A percentile compares a stretch with the other conserved stretches of the same genome.
phyloP scores from a whole-genome alignment of 2,329 filamentous ascomycete genomes.

The Aspergillus proliferans region DNA sequence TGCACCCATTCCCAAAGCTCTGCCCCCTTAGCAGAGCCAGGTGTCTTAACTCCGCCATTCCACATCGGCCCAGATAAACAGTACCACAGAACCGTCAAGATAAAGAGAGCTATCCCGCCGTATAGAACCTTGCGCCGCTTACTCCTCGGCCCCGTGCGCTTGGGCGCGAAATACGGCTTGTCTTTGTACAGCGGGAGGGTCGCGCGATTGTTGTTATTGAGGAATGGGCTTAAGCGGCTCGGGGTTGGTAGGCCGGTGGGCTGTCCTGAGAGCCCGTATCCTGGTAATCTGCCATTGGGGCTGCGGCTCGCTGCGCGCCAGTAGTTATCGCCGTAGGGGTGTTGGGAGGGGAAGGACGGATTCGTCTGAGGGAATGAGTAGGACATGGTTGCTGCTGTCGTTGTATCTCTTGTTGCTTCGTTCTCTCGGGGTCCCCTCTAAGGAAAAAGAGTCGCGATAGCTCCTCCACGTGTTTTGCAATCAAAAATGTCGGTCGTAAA shows the following conservation, averaged over 20 bases:
- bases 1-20: conserved; percentile 53
- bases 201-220: conserved; percentile 49
- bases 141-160: conserved; percentile 51
- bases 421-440: neutral
- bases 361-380: conserved; percentile 64
- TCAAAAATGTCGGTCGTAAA: neutral
- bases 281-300: conserved; percentile 28
- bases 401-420: neutral
- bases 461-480: neutral
- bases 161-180: conserved; percentile 69
- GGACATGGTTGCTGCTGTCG: conserved; percentile 26
- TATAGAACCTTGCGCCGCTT: conserved; percentile 60
- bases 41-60: conserved; percentile 14
- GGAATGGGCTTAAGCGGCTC: conserved; percentile 51
- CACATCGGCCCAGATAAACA: conserved; percentile 31
- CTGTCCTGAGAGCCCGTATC: conserved; percentile 43
- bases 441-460: neutral
- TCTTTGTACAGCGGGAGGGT: conserved; percentile 96
- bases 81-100: conserved; percentile 60
- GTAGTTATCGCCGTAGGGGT: conserved; percentile 58
- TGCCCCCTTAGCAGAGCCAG: conserved; percentile 31
- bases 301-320: conserved; percentile 49
- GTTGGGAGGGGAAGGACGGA: conserved; percentile 60
- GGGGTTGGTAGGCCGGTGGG: conserved; percentile 39
- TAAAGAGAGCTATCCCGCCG: conserved; percentile 49